Percentiles rank a stretch among this genome's conserved stretches.
Conservation (phyloP, 345 rosid genomes). For the Linum trigynum region DNA sequence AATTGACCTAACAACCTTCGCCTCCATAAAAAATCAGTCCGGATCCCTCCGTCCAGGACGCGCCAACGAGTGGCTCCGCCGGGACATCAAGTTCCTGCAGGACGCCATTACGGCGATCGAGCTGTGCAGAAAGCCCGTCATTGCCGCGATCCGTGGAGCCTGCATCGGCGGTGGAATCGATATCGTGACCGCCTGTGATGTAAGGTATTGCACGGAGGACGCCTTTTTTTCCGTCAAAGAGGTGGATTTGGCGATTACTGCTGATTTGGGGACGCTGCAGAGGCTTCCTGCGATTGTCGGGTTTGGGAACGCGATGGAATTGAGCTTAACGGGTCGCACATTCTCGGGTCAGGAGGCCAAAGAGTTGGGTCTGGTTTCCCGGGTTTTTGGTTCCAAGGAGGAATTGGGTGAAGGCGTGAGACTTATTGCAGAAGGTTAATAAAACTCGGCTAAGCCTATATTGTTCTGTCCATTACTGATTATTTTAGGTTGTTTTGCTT, state of each 20-base stretch:
- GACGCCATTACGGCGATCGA: constrained; percentile 69
- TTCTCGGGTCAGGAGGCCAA: constrained; percentile 61
- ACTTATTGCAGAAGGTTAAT: constrained; percentile 46
- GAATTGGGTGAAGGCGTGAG: constrained; percentile 46
- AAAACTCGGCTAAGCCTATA: not conserved
- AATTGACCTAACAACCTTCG: constrained; percentile 46
- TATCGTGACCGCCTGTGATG: constrained; percentile 66
- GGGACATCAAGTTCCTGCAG: constrained; percentile 51
- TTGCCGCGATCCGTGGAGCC: constrained; percentile 61
- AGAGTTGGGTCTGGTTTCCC: constrained; percentile 63
- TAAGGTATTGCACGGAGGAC: constrained; percentile 54
- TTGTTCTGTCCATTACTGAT: not conserved
- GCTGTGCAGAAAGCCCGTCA: constrained; percentile 70
- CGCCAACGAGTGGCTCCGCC: constrained; percentile 38
- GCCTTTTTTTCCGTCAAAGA: constrained; percentile 73
- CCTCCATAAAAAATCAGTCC: constrained; percentile 11
- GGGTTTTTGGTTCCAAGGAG: constrained; percentile 47
- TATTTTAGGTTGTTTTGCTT: not conserved
- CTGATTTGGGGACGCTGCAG: constrained; percentile 86
- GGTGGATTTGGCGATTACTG: constrained; percentile 67
- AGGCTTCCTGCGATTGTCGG: constrained; percentile 69
- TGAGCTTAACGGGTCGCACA: constrained; percentile 60
- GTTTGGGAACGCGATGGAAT: constrained; percentile 54
- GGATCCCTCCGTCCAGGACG: constrained; percentile 42
- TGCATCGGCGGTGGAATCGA: constrained; percentile 73